Percentiles rank a stretch among this genome's conserved stretches.
Conservation (phyloP, 1,139 yeast species). For the Suhomyces ambrosiae region DNA sequence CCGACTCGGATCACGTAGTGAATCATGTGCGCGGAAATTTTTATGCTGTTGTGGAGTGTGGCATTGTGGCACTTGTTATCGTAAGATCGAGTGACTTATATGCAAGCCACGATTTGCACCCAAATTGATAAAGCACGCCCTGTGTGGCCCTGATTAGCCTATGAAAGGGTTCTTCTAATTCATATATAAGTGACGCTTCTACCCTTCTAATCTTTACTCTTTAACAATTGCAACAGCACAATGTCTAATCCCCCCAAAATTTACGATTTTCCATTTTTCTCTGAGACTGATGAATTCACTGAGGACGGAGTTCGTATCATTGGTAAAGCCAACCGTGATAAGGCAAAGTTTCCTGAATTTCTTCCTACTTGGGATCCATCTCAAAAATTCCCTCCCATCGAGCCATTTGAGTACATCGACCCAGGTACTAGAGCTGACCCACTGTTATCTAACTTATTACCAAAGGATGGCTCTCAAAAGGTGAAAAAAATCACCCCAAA, state of each 20-base stretch:
- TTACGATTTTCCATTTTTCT: slow-evolving; percentile 41
- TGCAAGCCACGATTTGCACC: slow-evolving; percentile 12
- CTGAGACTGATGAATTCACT: slow-evolving; percentile 33
- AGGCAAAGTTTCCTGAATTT: slow-evolving; percentile 32
- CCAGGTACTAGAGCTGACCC: slow-evolving; percentile 60
- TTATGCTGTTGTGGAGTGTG: neutral
- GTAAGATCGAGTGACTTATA: neutral
- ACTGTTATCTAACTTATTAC: slow-evolving; percentile 51
- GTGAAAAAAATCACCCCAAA: slow-evolving; percentile 56
- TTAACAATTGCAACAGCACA: too few relatives aligned
- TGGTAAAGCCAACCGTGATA: slow-evolving; percentile 22
- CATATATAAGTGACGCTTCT: too few relatives aligned
- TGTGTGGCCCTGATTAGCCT: too few relatives aligned
- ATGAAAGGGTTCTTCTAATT: too few relatives aligned
- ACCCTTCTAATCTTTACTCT: too few relatives aligned
- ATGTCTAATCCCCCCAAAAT: slow-evolving; percentile 20
- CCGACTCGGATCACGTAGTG: too few relatives aligned
- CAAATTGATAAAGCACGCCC: slow-evolving; percentile 3
- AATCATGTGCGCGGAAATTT: neutral
- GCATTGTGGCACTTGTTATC: neutral
- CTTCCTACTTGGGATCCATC: slow-evolving; percentile 53
- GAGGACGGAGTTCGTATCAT: slow-evolving; percentile 37
- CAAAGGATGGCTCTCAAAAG: slow-evolving; percentile 26
- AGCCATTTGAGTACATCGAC: slow-evolving; percentile 48
- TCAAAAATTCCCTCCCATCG: slow-evolving; percentile 38